A percentile compares a stretch with the other conserved stretches of the same genome.
phyloP scores from a whole-genome alignment of 306 rosid species.

The Prunus dulcis region DNA sequence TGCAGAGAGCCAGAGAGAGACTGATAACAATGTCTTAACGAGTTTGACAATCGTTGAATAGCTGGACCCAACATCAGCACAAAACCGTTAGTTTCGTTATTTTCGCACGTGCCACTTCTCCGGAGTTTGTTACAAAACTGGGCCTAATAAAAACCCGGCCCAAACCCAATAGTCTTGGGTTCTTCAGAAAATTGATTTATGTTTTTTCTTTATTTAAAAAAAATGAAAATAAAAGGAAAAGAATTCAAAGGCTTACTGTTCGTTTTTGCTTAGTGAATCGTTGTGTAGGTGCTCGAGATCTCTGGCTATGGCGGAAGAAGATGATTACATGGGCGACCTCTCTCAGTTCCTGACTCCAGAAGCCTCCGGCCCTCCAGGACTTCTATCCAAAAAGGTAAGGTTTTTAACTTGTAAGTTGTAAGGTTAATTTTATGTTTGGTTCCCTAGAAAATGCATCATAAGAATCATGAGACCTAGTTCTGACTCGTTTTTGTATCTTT shows the following conservation, averaged over 20 bases:
- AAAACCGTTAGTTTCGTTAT: conserved; percentile 16
- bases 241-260: background rate
- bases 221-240: background rate
- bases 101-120: background rate
- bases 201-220: no score
- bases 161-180: background rate
- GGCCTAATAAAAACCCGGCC: background rate
- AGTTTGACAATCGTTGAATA: background rate
- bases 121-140: background rate
- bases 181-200: background rate
- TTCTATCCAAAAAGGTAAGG: conserved; percentile 42
- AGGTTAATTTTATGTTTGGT: background rate
- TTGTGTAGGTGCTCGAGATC: background rate
- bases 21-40: background rate
- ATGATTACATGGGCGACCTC: conserved; percentile 86
- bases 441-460: background rate
- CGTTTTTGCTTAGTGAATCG: background rate
- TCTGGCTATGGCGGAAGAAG: conserved; percentile 53
- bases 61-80: conserved; percentile 25
- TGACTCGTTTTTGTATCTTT: background rate
- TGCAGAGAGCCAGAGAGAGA: background rate
- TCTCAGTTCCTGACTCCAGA: conserved; percentile 62
- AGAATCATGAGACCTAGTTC: background rate
- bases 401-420: background rate
- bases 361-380: conserved; percentile 29